phyloP scores from a whole-genome alignment of 2,329 filamentous ascomycete genomes.

The Botrytis pseudocinerea region DNA sequence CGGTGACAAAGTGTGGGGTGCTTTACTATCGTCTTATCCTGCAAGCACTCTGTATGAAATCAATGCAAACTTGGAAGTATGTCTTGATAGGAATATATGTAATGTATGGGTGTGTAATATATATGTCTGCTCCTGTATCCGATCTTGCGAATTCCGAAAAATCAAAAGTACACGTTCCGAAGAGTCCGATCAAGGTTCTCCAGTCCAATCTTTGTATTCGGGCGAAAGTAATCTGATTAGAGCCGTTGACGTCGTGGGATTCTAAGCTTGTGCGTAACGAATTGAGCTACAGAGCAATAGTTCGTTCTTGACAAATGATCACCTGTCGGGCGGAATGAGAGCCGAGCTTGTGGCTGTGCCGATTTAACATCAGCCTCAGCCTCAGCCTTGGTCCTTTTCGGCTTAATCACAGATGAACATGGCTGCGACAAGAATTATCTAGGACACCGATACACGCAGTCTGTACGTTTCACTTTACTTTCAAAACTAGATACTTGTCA shows the following conservation, averaged over 20 bases:
- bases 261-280: background rate
- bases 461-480: background rate
- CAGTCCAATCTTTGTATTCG: background rate
- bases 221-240: background rate
- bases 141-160: background rate
- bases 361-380: background rate
- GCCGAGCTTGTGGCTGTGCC: slow-evolving; percentile 15
- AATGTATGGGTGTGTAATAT: background rate
- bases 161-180: background rate
- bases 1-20: slow-evolving; percentile 14
- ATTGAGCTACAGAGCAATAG: background rate
- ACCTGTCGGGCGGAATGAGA: background rate
- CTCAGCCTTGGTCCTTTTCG: slow-evolving; percentile 5
- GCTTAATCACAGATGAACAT: background rate
- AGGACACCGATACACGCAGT: background rate
- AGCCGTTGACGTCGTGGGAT: background rate
- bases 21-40: slow-evolving; percentile 4
- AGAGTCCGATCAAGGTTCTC: background rate
- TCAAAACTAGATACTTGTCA: background rate
- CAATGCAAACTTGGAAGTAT: background rate
- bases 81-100: background rate
- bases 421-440: slow-evolving; percentile 6
- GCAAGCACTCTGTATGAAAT: background rate
- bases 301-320: background rate
- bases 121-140: background rate